A percentile compares a stretch with the other conserved stretches of the same genome.
Evolutionary conservation across 108 stramenopile genomes (phyloP).

Genomic region (Cyclostephanos invisitatus): DNA sequence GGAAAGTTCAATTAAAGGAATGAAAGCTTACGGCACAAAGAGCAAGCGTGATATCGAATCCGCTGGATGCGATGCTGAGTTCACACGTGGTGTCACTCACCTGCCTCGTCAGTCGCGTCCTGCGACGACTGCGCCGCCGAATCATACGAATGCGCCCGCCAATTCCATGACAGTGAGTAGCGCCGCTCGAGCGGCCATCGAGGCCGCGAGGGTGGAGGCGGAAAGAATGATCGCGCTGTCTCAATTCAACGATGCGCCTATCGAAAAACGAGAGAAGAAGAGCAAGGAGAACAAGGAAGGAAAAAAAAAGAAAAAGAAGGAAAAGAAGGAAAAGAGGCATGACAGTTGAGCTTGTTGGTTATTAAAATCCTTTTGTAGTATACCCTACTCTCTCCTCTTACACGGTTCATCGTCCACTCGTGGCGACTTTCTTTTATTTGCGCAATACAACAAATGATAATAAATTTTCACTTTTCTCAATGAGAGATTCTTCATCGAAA

Average conservation of each 20-base stretch:
- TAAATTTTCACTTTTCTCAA: no score
- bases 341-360: not conserved
- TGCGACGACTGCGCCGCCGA: not conserved
- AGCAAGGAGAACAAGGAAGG: slow-evolving; percentile 18
- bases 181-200: slow-evolving; percentile 37
- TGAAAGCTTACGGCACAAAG: not conserved
- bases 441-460: no score
- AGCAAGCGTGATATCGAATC: not conserved
- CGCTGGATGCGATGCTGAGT: not conserved
- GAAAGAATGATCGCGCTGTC: slow-evolving; percentile 33
- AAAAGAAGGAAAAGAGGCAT: slow-evolving; percentile 23
- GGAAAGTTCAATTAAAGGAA: not conserved
- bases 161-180: slow-evolving; percentile 15
- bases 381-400: no score
- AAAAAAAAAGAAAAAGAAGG: slow-evolving; percentile 21
- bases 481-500: no score
- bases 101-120: not conserved
- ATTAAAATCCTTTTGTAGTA: no score
- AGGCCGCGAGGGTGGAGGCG: slow-evolving; percentile 28
- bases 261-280: slow-evolving; percentile 8
- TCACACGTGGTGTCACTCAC: not conserved
- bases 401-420: no score
- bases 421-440: no score
- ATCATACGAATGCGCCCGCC: not conserved
- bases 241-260: not conserved